Base-by-base conservation (phyloP, 805 yeast genomes). In the Candida verbasci region DNA sequence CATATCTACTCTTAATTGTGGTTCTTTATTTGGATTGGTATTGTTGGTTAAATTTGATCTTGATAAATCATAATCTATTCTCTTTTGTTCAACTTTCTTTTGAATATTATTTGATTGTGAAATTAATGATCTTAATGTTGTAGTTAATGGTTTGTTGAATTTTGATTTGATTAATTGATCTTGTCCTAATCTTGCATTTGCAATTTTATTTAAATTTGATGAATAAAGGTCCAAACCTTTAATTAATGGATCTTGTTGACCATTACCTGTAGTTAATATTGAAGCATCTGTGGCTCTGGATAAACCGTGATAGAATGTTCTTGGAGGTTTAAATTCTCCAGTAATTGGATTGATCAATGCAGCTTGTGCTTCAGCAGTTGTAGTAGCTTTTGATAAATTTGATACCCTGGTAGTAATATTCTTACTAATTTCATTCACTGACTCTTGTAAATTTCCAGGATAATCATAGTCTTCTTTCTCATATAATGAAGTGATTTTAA, bases 401-500 rank as follows among this genome's bases (percentile, higher is more conserved):
- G 74, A 68, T 32, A 85, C 81, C 48, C 85, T 76, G 37, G 71
- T 68, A 35, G 80, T 68, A 42, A 86, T 70, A 45, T 72, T 73
- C 60, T 79, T 79, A 35, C 87, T 80, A 41, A 84, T 72, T 44
- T 82, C 89, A 34, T 72, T 70, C 44, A 86, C 75, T n/a, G 88
- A 78, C 53, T 86, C 95, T 49, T 75, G 75, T 46, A 80, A 66
- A 49, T 81, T 80, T 38, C 78, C 75, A 8, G 95, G 95, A 57
- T 86, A 86, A 60, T 86, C 95, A 60, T 86, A 86, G 34, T 83
- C 74, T 60, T 85, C 95, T 47, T 66, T 74, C 51, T 82, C 89
- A 60, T 82, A 86, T 39, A 69, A 72, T 29, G 73, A 52, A 11
- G 68, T 64, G 35, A 65, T 59, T 44, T 62, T 65, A 47, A 66